A percentile compares a stretch with the other conserved stretches of the same genome.
phyloP scores from a whole-genome alignment of 2,329 filamentous ascomycete species.

The Colletotrichum gigasporum region DNA sequence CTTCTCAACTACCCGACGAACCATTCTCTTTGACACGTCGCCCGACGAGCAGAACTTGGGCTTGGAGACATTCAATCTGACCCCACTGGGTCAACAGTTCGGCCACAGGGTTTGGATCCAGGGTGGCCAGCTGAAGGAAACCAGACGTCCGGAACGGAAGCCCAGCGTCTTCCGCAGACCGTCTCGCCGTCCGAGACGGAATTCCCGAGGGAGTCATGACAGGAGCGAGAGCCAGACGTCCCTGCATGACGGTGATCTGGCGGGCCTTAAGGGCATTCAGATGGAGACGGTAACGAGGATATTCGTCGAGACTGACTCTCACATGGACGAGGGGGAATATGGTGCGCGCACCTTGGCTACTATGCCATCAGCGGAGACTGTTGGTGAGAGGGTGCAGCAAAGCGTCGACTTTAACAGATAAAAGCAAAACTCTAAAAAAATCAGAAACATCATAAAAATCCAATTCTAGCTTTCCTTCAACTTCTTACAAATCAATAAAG shows the following conservation, averaged over 20 bases:
- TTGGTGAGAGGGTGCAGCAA: constrained; percentile 9
- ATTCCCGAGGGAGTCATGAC: background rate
- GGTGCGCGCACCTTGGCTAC: background rate
- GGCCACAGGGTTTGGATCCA: constrained; percentile 23
- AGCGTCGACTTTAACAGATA: constrained; percentile 1
- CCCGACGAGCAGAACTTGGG: constrained; percentile 15
- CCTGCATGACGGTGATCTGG: background rate
- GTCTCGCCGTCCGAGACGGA: background rate
- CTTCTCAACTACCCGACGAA: constrained; percentile 47
- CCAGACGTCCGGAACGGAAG: background rate
- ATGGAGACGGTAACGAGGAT: constrained; percentile 55
- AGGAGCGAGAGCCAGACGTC: constrained; percentile 21
- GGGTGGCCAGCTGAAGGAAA: background rate
- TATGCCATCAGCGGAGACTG: background rate
- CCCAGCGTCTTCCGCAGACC: background rate
- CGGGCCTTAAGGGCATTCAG: constrained; percentile 44
- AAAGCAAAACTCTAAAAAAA: background rate
- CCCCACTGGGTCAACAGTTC: background rate
- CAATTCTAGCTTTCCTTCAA: no score
- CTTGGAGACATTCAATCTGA: constrained; percentile 17
- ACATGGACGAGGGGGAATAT: constrained; percentile 33
- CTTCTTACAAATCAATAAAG: no score
- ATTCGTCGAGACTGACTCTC: constrained; percentile 44
- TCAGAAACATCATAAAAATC: background rate
- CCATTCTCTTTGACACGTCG: constrained; percentile 41